Conservation (phyloP, 73 alveolate genomes). For the Paramecium biaurelia region DNA sequence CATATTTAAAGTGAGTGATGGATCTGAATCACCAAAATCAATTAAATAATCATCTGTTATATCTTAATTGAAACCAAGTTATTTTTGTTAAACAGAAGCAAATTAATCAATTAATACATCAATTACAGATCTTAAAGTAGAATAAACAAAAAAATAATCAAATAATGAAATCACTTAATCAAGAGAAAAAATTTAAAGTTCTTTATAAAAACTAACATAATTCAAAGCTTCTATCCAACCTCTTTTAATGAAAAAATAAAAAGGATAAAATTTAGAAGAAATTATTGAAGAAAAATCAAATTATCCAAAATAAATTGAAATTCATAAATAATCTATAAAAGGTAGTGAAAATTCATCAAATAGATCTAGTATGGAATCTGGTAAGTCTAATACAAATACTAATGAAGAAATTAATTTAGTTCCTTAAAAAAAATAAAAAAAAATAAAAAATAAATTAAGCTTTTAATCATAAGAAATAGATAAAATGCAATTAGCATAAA, state of each 20-base stretch:
- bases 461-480: background rate
- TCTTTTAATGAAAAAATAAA: background rate
- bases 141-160: background rate
- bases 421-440: background rate
- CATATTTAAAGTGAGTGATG: constrained; percentile 22
- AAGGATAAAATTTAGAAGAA: background rate
- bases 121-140: background rate
- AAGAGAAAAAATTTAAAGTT: background rate
- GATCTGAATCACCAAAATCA: constrained; percentile 36
- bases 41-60: background rate
- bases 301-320: background rate
- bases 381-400: background rate
- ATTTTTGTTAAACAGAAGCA: background rate
- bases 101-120: background rate
- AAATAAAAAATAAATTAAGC: background rate
- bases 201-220: background rate
- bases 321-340: background rate
- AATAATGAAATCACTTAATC: background rate
- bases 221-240: background rate
- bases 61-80: background rate
- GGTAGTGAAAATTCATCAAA: background rate
- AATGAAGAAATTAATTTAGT: background rate
- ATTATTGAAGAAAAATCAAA: background rate
- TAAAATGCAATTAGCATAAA: background rate
- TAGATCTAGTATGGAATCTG: background rate